These are phyloP conservation scores for Chytriomyces sp. DNA, from an alignment of 192 early-diverging fungal genomes.

Conservation along the genomic window DNA sequence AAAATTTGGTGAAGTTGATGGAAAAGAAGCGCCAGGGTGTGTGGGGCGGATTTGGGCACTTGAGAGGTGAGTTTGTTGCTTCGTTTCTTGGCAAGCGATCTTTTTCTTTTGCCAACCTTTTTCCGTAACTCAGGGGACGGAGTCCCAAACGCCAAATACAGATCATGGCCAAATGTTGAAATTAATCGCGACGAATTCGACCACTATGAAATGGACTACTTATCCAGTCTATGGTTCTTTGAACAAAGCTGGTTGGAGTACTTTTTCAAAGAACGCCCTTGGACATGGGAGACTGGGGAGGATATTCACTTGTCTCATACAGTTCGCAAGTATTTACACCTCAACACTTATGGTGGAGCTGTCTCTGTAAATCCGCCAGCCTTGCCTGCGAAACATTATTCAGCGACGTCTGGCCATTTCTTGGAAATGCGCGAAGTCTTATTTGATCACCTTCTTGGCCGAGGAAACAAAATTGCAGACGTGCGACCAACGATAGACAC, in stretches of 20 bases:
- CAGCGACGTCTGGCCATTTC: slow-evolving; percentile 4
- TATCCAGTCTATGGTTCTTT: slow-evolving; percentile 11
- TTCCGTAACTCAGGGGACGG: neutral
- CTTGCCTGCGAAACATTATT: slow-evolving; percentile 7
- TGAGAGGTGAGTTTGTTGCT: neutral
- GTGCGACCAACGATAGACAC: slow-evolving; percentile 20
- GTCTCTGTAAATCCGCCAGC: neutral
- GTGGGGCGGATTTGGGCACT: slow-evolving; percentile 20
- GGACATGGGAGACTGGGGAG: neutral
- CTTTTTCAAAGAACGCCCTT: slow-evolving; percentile 9
- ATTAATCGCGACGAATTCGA: slow-evolving; percentile 7
- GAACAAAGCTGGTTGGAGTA: slow-evolving; percentile 23
- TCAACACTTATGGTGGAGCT: slow-evolving; percentile 10
- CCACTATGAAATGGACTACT: slow-evolving; percentile 28
- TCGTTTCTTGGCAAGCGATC: neutral
- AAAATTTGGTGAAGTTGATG: slow-evolving; percentile 8
- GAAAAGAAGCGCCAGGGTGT: neutral
- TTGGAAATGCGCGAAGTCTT: slow-evolving; percentile 18
- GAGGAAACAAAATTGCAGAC: slow-evolving; percentile 19
- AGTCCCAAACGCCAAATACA: slow-evolving; percentile 1
- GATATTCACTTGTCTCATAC: slow-evolving; percentile 1
- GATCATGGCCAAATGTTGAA: slow-evolving; percentile 15
- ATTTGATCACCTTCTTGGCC: slow-evolving; percentile 11
- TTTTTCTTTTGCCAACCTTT: neutral
- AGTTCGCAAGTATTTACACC: neutral